Conservation (phyloP, 495 filamentous ascomycete species). For the Aspergillus conjunctus region DNA sequence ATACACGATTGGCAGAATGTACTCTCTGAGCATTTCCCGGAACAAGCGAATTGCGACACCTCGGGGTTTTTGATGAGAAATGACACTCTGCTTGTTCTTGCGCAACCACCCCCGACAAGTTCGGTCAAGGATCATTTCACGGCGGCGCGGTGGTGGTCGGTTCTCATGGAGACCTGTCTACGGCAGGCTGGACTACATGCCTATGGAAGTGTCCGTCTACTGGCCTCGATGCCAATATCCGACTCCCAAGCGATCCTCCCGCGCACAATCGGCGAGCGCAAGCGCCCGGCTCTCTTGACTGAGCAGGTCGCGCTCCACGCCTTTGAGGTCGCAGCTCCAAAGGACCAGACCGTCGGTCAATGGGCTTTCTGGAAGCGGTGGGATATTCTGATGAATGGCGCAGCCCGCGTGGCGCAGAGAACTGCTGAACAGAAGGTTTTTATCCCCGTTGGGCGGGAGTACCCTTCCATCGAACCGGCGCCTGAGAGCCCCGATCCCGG, state of each 20-base stretch:
- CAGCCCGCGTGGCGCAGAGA: slow-evolving; percentile 39
- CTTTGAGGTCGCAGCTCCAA: slow-evolving; percentile 47
- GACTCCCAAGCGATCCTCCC: slow-evolving; percentile 57
- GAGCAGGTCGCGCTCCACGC: slow-evolving; percentile 56
- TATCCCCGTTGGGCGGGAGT: slow-evolving; percentile 42
- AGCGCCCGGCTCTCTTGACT: slow-evolving; percentile 53
- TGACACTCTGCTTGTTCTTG: slow-evolving; percentile 66
- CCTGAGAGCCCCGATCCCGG: slow-evolving; percentile 24
- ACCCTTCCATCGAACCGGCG: slow-evolving; percentile 26
- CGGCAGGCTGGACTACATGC: slow-evolving; percentile 31
- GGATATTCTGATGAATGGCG: slow-evolving; percentile 32
- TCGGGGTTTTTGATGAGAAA: slow-evolving; percentile 49
- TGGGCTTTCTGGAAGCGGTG: slow-evolving; percentile 33
- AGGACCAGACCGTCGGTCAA: slow-evolving; percentile 9
- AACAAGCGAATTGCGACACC: slow-evolving; percentile 31
- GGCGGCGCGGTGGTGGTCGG: slow-evolving; percentile 38
- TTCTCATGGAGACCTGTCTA: slow-evolving; percentile 36
- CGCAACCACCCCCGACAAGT: slow-evolving; percentile 47
- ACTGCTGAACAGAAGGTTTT: slow-evolving; percentile 36
- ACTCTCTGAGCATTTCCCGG: slow-evolving; percentile 44
- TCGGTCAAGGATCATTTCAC: slow-evolving; percentile 44
- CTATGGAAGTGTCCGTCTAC: slow-evolving; percentile 66
- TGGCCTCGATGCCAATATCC: slow-evolving; percentile 58
- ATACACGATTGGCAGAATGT: slow-evolving; percentile 52
- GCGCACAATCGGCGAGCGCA: slow-evolving; percentile 50